Evolutionary conservation across 768 basidiomycete genomes (phyloP), one percentile per base, ranked within the genome.

Genomic region (Calocera cornea): DNA sequence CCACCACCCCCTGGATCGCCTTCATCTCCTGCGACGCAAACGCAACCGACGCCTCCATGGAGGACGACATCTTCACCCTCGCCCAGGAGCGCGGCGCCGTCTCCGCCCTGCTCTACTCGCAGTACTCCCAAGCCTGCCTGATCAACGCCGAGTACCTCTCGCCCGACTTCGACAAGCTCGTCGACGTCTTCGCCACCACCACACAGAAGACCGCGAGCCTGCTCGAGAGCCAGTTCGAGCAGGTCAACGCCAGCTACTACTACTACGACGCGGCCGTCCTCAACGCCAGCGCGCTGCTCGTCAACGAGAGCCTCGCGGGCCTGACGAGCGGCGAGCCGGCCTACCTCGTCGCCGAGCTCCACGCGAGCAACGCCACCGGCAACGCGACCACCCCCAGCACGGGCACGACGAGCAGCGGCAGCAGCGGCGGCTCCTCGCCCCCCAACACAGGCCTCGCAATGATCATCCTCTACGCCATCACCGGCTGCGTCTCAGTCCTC

Each of bases 1-100:
- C 89, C 1, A 80, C 78, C 3, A 90, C 92, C 0, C 92, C 94
- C 2, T 97, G 93, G 92, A 89, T 97, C 72, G 94, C 94, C 14
- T 81, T 94, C 70, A 83, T 97, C 64, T 83, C 86, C 1, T 95
- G 93, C 75, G 92, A 95, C 73, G 73, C 74, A 67, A 93, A 94
- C 75, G 81, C 86, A 19, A 90, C 90, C 17, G 78, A 83, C 68
- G 79, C 83, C 1, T 85, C 86, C 65, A 50, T 71, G 17, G 79
- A 83, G 1, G 75, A 79, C 63, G 93, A 97, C 74, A 83, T 95
- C 65, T 92, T 97, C 76, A 91, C 90, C 0, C 80, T 91, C 44
- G 92, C 90, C 24, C 80, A 82, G 44, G 84, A 88, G 69, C 80
- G 84, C 69, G 94, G 94, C 2, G 94, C 93, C 0, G 83, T 84